Base-by-base conservation (phyloP, 495 filamentous ascomycete genomes). In the Lineolata rhizophorae region DNA sequence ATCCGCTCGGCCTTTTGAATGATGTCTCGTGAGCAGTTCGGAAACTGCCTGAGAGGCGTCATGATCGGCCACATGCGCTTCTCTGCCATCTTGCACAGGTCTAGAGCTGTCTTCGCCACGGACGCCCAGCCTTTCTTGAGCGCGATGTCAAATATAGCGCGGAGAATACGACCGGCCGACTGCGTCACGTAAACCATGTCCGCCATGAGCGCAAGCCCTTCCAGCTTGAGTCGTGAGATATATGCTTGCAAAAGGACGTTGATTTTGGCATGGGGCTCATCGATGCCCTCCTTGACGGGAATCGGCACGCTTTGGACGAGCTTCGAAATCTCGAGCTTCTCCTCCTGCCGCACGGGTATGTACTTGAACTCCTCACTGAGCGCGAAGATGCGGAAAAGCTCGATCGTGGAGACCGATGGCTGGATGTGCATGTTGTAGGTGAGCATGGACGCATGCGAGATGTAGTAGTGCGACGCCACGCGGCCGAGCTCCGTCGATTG, bases 11-110 rank as follows among this genome's bases (percentile, higher is more conserved):
- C 73, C 53, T 94, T 94, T 37, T 76, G 67, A 30, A 95, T 58
- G 30, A 99, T 77, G 36, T 99, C 90, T 20, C 65, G 55, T 9
- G 82, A 67, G 40, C 81, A 90, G 22, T 55, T 56, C 1, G 78
- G 70, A 48, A 94, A 95, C 45, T 99, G 87, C 24, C 90, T 64
- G 5, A 99, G 65, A 4, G 87, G 87, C 13, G 80, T 76, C 87
- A 95, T 95, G 14, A 84, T 93, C 4, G 83, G 84, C 87, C 87
- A 99, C 87, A 95, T 95, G 16, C 90, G 63, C 61, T 90, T 91
- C 59, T 99, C 87, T 2, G 85, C 85, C 84, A 91, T 95, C 57
- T 99, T 99, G 57, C 87, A 99, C 24, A 99, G 61, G 42, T 94
- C 80, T 20, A 99, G 62, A 3, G 90, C 82, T 36, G 73, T 77